phyloP scores from a whole-genome alignment of 139 green algal genomes.

The Gonium pectorale region DNA sequence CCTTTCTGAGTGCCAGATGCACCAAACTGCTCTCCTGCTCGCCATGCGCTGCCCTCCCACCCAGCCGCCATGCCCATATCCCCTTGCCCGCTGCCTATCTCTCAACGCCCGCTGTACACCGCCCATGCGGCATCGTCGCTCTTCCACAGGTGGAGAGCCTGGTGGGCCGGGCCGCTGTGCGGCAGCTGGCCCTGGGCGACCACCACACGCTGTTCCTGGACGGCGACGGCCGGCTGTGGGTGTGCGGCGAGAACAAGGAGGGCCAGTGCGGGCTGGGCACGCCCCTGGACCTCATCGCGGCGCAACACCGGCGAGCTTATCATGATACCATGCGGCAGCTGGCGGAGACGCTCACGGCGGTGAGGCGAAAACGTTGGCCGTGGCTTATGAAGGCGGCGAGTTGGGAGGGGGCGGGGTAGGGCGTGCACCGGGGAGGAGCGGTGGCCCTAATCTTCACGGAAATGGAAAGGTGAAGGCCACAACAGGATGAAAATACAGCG shows the following conservation, averaged over 20 bases:
- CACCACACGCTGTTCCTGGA: conserved; percentile 79
- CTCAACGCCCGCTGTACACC: too few species aligned
- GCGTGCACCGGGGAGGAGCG: too few species aligned
- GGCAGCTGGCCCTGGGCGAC: conserved; percentile 61
- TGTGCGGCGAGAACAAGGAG: conserved; percentile 73
- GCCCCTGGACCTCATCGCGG: conserved; percentile 65
- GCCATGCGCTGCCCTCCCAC: too few species aligned
- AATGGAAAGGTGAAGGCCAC: too few species aligned
- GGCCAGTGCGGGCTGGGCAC: conserved; percentile 73
- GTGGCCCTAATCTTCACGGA: too few species aligned
- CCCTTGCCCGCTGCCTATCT: too few species aligned
- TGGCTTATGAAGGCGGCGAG: background rate
- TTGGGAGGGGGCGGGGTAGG: background rate
- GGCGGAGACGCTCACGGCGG: background rate
- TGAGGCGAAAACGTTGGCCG: too few species aligned
- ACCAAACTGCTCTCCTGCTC: too few species aligned
- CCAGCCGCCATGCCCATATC: too few species aligned
- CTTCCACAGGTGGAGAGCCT: conserved; percentile 74
- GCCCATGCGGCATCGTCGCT: too few species aligned
- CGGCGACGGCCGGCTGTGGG: conserved; percentile 56
- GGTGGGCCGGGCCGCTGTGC: conserved; percentile 62
- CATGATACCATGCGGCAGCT: conserved; percentile 27
- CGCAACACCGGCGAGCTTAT: conserved; percentile 65
- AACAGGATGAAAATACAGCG: too few species aligned
- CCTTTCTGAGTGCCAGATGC: too few species aligned